phyloP scores from a whole-genome alignment of 345 rosid species.

The Eucalyptus regnans region DNA sequence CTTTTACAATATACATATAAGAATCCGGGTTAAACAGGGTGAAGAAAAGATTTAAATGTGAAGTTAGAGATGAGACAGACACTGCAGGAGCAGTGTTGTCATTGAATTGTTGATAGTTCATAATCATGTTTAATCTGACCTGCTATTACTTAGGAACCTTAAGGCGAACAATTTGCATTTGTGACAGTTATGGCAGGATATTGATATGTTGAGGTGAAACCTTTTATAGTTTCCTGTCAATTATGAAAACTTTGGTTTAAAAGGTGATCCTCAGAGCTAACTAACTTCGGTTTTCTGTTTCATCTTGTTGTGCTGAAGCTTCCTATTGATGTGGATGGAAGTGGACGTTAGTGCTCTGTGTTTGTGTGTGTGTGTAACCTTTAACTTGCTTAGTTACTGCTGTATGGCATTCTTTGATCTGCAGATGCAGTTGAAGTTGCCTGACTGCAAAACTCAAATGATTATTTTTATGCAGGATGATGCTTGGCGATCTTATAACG shows the following conservation, averaged over 20 bases:
- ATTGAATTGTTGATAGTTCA: not conserved
- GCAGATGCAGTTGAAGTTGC: not conserved
- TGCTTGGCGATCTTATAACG: constrained; percentile 16
- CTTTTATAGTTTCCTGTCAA: not conserved
- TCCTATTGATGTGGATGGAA: not conserved
- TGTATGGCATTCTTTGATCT: not conserved
- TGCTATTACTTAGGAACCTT: not conserved
- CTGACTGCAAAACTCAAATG: not conserved
- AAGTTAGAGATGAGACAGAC: not conserved
- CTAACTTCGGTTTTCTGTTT: not conserved
- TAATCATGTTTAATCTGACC: not conserved
- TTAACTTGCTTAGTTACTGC: not conserved
- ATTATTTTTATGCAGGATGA: constrained; percentile 12
- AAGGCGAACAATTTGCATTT: not conserved
- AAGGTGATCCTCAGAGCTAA: not conserved
- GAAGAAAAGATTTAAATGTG: not conserved
- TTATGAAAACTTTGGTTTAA: not conserved
- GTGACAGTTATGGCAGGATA: not conserved
- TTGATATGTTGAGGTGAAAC: not conserved
- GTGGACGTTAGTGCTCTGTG: not conserved
- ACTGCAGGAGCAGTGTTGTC: not conserved
- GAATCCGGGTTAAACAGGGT: not conserved
- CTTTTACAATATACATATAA: not conserved
- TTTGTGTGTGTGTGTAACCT: not conserved
- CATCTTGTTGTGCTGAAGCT: not conserved